phyloP scores from a whole-genome alignment of 1,284 basidiomycete genomes.

The Cryptococcus maquisensis region DNA sequence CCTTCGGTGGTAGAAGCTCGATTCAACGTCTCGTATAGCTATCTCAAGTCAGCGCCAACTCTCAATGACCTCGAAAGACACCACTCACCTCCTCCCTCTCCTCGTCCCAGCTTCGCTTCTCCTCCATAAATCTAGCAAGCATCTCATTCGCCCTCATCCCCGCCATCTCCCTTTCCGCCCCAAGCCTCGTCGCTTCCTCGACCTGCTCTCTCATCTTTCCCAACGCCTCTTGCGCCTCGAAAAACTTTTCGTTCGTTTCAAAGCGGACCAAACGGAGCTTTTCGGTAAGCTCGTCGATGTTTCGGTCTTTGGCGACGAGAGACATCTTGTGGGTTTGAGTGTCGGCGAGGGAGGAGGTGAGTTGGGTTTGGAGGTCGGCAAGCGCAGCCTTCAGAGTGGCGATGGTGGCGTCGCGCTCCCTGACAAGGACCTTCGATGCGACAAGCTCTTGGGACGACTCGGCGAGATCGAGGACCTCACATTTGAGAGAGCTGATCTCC shows the following conservation, averaged over 20 bases:
- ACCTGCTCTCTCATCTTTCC: slow-evolving; percentile 10
- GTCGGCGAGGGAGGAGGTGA: not conserved
- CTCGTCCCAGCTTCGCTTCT: slow-evolving; percentile 13
- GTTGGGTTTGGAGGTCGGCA: not conserved
- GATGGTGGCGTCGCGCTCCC: not conserved
- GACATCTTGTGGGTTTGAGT: slow-evolving; percentile 1
- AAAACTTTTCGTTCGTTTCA: slow-evolving; percentile 20
- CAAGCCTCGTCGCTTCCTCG: slow-evolving; percentile 13
- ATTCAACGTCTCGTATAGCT: slow-evolving; percentile 11
- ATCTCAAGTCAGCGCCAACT: not conserved
- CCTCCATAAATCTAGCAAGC: slow-evolving; percentile 13
- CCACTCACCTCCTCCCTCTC: slow-evolving; percentile 17
- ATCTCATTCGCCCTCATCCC: slow-evolving; percentile 10
- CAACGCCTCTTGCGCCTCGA: slow-evolving; percentile 12
- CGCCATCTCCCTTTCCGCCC: slow-evolving; percentile 13
- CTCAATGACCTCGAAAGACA: not conserved
- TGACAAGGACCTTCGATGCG: not conserved
- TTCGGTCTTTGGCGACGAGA: slow-evolving; percentile 11
- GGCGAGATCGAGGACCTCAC: not conserved
- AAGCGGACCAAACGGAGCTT: slow-evolving; percentile 18
- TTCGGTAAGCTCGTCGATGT: slow-evolving; percentile 12
- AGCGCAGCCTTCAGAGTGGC: not conserved
- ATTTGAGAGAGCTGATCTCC: not conserved
- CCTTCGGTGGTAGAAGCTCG: slow-evolving; percentile 1
- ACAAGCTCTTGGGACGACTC: not conserved